Base-by-base conservation (phyloP, 768 basidiomycete species). In the Leccinum variicolor region DNA sequence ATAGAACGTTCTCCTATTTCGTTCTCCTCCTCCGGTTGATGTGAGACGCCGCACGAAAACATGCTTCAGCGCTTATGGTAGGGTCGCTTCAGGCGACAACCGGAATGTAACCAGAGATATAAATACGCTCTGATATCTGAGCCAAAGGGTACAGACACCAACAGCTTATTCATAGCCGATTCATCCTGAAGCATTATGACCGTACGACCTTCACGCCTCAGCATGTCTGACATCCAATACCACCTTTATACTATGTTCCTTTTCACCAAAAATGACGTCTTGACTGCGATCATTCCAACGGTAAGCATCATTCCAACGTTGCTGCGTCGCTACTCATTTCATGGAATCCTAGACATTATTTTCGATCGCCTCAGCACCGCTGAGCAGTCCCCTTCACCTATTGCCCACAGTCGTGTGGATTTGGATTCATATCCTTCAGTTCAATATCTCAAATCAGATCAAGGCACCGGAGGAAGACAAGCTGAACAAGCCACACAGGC, bases 211-310 rank as follows among this genome's bases (percentile, higher is more conserved):
- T 52, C 55, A 3, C 6, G 10, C 3, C 23, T 56, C 8, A 15
- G 21, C n/a, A 33, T 63, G 15, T 56, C 58, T 26, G 56, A 70
- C 3, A 55, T 70, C 26, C 31, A 21, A 52, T 65, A 64, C 43
- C 57, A 69, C 46, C 55, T 71, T 28, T 66, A 71, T 48, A 73
- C 68, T 21, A 34, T 73, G 28, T 76, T 73, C 54, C 73, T 78
- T 31, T 80, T 81, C 68, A 77, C 73, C 23, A 74, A 75, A 60
- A 76, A 79, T 14, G 81, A 82, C 60, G 71, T 80, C 59, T 71
- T 77, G 54, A 81, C 80, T 0, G 78, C 75, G 3, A 54, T 82
- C 3, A 64, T 82, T 31, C 81, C 81, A 2, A 75, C 80, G 56
- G 81, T 81, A 57, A 58, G 79, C 64, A 33, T 10, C 2, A 2